Percentiles rank a stretch among this genome's conserved stretches.
Conservation (phyloP, 108 stramenopile species). For the Nitzschia putrida region DNA sequence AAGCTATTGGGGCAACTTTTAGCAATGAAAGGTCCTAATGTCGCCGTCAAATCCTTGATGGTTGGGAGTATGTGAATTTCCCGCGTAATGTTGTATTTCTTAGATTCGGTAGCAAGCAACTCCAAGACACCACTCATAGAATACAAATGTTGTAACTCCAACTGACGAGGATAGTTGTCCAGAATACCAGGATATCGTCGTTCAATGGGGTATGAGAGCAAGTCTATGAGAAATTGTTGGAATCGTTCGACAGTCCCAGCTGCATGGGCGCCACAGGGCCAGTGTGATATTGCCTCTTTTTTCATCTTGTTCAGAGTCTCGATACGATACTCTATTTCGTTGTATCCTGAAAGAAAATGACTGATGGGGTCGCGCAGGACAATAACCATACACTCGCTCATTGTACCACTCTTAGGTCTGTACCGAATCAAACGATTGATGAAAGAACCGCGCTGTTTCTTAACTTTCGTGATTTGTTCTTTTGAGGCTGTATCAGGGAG, state of each 20-base stretch:
- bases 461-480: no score
- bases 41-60: conserved; percentile 26
- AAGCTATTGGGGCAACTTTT: conserved; percentile 16
- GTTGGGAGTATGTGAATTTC: conserved; percentile 16
- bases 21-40: conserved; percentile 24
- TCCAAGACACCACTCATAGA: conserved; percentile 30
- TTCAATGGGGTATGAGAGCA: background rate
- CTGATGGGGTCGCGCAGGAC: conserved; percentile 38
- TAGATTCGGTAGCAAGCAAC: background rate
- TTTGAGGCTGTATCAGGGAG: no score
- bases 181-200: background rate
- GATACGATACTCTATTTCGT: conserved; percentile 37
- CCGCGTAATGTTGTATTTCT: background rate
- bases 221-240: background rate
- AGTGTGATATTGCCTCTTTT: background rate
- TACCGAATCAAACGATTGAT: no score
- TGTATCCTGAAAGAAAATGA: conserved; percentile 45
- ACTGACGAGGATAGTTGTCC: background rate
- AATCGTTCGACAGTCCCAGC: background rate
- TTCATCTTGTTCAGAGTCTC: no score
- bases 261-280: background rate
- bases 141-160: conserved; percentile 23
- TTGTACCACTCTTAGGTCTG: no score
- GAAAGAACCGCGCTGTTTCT: no score
- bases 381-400: conserved; percentile 18